Base-by-base conservation (phyloP, 495 filamentous ascomycete genomes). In the Penicillium simplicissimum region DNA sequence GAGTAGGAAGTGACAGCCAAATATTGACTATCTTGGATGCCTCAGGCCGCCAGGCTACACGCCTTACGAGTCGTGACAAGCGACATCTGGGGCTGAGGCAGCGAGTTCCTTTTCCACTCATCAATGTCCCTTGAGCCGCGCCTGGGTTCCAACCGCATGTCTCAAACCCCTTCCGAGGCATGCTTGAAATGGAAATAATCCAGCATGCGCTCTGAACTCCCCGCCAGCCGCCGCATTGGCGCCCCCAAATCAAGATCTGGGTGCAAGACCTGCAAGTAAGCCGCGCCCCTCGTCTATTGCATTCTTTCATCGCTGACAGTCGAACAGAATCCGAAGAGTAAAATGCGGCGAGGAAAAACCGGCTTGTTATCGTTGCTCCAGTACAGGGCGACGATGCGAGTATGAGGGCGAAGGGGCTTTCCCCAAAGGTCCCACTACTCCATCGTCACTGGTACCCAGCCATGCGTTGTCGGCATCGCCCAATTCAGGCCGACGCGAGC, bases 301-400 rank as follows among this genome's bases (percentile, higher is more conserved):
- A 33, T 8, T 54, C n/a, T 31, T 21, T 19, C n/a, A 34, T 17
- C 17, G 4, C 43, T 63, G 11, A 65, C 38, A 7, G 40, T n/a
- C 28, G 6, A 33, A 42, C 58, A 88, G 86, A 65, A 81, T 80
- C 52, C 79, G 87, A 43, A 79, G 81, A 63, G 86, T 90, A 31
- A 88, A 89, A 73, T 90, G 87, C 72, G 87, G 85, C 70, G 87
- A 90, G 69, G 77, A 76, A 59, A 85, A 83, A 54, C 86, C 87
- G 4, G 62, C 67, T 4, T 90, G 86, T 65, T 71, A 72, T 35
- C 82, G 84, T 40, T 90, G 87, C 62, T 69, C 83, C 17, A 71
- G 63, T 48, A 82, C 80, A 0, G 80, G 81, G 1, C 75, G 82
- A 9, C 69, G 67, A 60, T 84, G 82, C 61, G 79, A 81, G 21